phyloP scores from a whole-genome alignment of 371 early-diverging fungal genomes.

The Rhizopus sp. region DNA sequence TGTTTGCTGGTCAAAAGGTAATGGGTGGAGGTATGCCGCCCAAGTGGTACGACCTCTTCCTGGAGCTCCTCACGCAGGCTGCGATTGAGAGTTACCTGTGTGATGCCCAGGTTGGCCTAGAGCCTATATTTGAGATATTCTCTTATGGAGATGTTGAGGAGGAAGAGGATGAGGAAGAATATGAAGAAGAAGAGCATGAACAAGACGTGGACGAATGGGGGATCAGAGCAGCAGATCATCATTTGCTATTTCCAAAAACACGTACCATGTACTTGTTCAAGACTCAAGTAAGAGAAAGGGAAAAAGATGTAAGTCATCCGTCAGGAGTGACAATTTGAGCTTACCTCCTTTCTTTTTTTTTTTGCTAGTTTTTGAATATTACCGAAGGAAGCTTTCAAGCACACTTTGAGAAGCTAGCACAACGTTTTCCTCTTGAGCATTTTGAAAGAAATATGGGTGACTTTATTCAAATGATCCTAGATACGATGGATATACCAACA shows the following conservation, averaged over 20 bases:
- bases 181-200: slow-evolving; percentile 25
- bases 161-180: slow-evolving; percentile 42
- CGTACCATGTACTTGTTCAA: slow-evolving; percentile 53
- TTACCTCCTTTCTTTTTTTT: not conserved
- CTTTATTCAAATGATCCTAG: slow-evolving; percentile 47
- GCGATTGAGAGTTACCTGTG: slow-evolving; percentile 63
- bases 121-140: slow-evolving; percentile 57
- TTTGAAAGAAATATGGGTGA: slow-evolving; percentile 52
- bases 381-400: slow-evolving; percentile 37
- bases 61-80: slow-evolving; percentile 63
- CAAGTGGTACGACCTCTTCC: slow-evolving; percentile 60
- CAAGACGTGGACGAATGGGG: slow-evolving; percentile 40
- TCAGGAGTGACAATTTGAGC: not conserved
- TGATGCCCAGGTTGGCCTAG: slow-evolving; percentile 53
- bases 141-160: slow-evolving; percentile 60
- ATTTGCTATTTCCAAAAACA: slow-evolving; percentile 52
- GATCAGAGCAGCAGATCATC: slow-evolving; percentile 51
- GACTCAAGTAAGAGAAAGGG: slow-evolving; percentile 46
- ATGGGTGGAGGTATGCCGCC: slow-evolving; percentile 60
- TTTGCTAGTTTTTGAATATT: slow-evolving; percentile 39
- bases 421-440: slow-evolving; percentile 47
- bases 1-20: slow-evolving; percentile 47
- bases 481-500: slow-evolving; percentile 43
- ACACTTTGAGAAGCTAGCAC: slow-evolving; percentile 55
- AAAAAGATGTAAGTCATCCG: slow-evolving; percentile 42